Base-by-base conservation (phyloP, 2,329 filamentous ascomycete genomes). In the Verticillium albo-atrum region DNA sequence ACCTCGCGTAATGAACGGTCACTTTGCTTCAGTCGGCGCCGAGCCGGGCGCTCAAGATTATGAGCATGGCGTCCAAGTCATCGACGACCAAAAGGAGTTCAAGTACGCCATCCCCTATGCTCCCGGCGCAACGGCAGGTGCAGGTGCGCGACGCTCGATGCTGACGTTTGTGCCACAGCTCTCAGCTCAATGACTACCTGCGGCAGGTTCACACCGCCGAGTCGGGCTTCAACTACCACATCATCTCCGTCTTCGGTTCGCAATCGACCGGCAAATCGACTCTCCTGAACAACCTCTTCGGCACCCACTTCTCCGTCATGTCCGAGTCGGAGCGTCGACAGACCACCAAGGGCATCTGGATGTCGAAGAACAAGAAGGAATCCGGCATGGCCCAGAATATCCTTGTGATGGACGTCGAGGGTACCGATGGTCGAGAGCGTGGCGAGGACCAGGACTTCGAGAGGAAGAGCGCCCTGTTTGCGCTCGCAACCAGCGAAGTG, bases 401-500 rank as follows among this genome's bases (percentile, higher is more conserved):
- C 68, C 81, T 99, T 63, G 95, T 99, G 67, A 99, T 99, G 95
- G 95, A 99, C 71, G 95, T 99, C 51, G 95, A 99, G 76, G 95
- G 95, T 66, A 98, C 95, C 12, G 95, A 99, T 73, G 95, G 95
- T 57, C 87, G 95, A 66, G 95, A 99, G 79, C 85, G 95, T 66
- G 95, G 95, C 64, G 95, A 99, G 75, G 95, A 99, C 72, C 95
- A 99, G 75, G 95, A 99, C 73, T 99, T 99, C 75, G 95, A 99
- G 83, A 86, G 95, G 70, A 99, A 99, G 81, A 97, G 93, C 74
- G 95, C 95, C 26, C 84, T 99, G 23, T 99, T 99, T 77, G 95
- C 95, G 56, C 84, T 99, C 69, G 95, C 95, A 55, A 99, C 95
- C 20, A 98, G 94, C 73, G 95, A 99, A 79, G 94, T 99, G 57